Evolutionary conservation across 768 basidiomycete genomes (phyloP).

Genomic region (Dioszegia aurantiaca): DNA sequence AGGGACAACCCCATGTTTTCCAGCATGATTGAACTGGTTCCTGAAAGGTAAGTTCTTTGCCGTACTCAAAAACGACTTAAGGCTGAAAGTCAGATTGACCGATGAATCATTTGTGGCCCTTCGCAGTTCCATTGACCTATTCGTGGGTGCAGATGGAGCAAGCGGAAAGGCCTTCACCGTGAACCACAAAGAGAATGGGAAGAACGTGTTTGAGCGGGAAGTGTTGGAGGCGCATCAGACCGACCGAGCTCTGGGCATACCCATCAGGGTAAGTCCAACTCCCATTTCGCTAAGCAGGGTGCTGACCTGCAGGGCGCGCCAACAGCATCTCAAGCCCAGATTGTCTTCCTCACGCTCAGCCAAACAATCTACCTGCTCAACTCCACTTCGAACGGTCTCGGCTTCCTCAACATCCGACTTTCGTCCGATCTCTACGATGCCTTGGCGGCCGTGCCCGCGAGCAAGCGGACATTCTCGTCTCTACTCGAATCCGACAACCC

Average conservation of each 20-base stretch:
- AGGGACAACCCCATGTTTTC: constrained; percentile 8
- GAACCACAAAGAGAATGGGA: constrained; percentile 10
- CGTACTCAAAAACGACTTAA: no score
- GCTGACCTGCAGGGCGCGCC: constrained; percentile 5
- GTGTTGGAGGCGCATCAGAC: constrained; percentile 13
- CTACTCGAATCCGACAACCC: constrained; percentile 8
- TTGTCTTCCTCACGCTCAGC: constrained; percentile 12
- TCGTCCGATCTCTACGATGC: constrained; percentile 12
- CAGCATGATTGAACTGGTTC: constrained; percentile 14
- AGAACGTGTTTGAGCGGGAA: constrained; percentile 12
- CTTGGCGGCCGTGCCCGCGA: neutral
- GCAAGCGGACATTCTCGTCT: neutral
- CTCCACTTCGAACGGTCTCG: constrained; percentile 13
- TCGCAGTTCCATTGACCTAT: constrained; percentile 2
- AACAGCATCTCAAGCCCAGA: constrained; percentile 9
- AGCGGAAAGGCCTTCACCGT: constrained; percentile 12
- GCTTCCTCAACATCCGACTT: constrained; percentile 13
- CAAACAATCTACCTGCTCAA: constrained; percentile 16
- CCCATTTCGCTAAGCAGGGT: neutral
- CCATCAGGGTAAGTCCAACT: constrained; percentile 4
- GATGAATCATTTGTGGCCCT: constrained; percentile 1
- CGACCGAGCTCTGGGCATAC: constrained; percentile 11
- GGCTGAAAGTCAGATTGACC: constrained; percentile 1
- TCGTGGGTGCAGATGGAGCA: constrained; percentile 10
- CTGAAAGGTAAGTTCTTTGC: neutral